phyloP scores from a whole-genome alignment of 257 asterid species.

The Coffea canephora region DNA sequence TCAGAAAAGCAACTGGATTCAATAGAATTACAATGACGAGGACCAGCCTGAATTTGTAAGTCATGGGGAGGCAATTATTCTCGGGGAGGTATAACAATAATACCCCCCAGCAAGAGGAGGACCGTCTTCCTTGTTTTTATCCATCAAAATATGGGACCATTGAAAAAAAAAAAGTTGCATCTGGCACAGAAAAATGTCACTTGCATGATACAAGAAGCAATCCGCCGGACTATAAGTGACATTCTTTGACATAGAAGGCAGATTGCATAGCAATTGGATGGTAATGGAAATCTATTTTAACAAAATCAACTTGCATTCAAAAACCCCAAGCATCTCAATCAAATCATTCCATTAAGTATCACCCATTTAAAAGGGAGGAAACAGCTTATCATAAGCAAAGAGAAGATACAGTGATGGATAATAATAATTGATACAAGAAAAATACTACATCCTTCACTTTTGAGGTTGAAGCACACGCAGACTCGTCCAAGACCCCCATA shows the following conservation, averaged over 20 bases:
- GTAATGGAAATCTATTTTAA: not conserved
- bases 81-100: too few species aligned
- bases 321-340: constrained; percentile 14
- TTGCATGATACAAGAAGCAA: too few species aligned
- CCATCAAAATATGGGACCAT: not conserved
- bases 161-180: too few species aligned
- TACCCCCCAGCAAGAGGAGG: not conserved
- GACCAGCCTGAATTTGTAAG: too few species aligned
- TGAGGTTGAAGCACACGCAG: constrained; percentile 20
- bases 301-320: constrained; percentile 2
- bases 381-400: not conserved
- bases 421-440: constrained; percentile 9
- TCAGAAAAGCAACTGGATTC: not conserved
- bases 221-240: too few species aligned
- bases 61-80: not conserved
- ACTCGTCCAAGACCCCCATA: constrained; percentile 9
- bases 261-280: not conserved
- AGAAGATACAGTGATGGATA: constrained; percentile 9
- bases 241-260: not conserved
- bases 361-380: constrained; percentile 8
- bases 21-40: not conserved
- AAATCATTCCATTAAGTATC: constrained; percentile 11
- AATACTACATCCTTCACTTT: constrained; percentile 16
- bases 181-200: too few species aligned
- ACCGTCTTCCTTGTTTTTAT: not conserved